Percentiles rank a stretch among this genome's conserved stretches.
Evolutionary conservation across 1,284 basidiomycete genomes (phyloP).

Genomic region (Ustilago shanxiensis): DNA sequence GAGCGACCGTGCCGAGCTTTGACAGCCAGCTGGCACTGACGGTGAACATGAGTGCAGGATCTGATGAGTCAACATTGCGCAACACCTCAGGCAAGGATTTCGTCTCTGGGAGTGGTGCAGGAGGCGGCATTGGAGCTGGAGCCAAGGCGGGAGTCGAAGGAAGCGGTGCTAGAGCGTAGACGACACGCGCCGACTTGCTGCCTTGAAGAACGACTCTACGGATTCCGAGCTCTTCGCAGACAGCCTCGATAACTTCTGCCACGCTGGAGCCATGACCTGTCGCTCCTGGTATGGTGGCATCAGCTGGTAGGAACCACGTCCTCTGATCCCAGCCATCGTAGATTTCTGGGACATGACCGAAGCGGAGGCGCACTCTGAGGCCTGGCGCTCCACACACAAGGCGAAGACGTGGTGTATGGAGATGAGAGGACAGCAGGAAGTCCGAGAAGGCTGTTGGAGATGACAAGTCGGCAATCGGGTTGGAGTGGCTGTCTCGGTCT

Average conservation of each 20-base stretch:
- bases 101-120: conserved; percentile 38
- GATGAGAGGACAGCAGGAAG: conserved; percentile 79
- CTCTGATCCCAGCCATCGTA: conserved; percentile 73
- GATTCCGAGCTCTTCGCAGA: conserved; percentile 79
- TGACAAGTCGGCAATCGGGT: conserved; percentile 78
- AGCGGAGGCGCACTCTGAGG: conserved; percentile 75
- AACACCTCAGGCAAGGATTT: conserved; percentile 35
- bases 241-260: conserved; percentile 71
- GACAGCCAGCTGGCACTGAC: conserved; percentile 68
- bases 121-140: conserved; percentile 54
- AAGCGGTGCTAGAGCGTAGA: conserved; percentile 58
- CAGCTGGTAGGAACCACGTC: conserved; percentile 53
- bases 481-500: conserved; percentile 84
- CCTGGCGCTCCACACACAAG: conserved; percentile 76
- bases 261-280: conserved; percentile 40
- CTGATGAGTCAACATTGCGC: conserved; percentile 16
- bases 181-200: conserved; percentile 68
- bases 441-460: conserved; percentile 72
- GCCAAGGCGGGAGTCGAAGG: conserved; percentile 33
- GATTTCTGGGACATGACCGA: conserved; percentile 82
- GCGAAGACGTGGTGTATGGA: conserved; percentile 78
- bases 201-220: conserved; percentile 73
- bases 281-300: conserved; percentile 26
- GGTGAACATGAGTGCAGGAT: conserved; percentile 59
- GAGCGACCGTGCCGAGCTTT: conserved; percentile 67